Base-by-base conservation (phyloP, 148 eudicot species). In the Vaccinium corymbosum region DNA sequence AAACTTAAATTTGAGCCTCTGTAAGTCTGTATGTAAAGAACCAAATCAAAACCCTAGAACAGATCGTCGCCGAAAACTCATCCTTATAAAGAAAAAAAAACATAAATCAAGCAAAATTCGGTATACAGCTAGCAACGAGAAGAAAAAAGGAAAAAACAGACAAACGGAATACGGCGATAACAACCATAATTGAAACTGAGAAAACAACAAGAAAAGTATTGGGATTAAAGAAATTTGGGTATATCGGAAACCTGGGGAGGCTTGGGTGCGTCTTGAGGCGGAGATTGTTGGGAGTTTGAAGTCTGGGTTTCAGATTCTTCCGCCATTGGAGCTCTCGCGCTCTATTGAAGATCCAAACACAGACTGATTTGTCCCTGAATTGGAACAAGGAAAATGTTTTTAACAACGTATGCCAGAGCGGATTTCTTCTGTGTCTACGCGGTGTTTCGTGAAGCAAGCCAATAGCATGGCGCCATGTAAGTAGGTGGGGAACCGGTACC, bases 291-390 rank as follows among this genome's bases (percentile, higher is more conserved):
- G 59, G 89, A 59, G n/a, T 71, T 38, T 6, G 90, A 84, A 9
- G 92, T 83, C 13, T 78, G 90, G 72, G 76, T 81, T 35, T 84
- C 87, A 55, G 90, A 79, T 64, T 68, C 84, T 89, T 89, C 91
- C 56, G 89, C 90, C 92, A 90, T 90, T 66, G 66, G 80, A 74
- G 78, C 81, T 17, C 62, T 2, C 48, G 17, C 75, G 3, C 35
- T 56, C 61, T 6, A 68, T 68, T 13, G 42, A 68, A 68, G 73
- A 68, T 68, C 73, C 16, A 27, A 29, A 12, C 71, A 0, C 46
- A 42, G 0, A 42, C 46, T 42, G 46, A 3, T 42, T 42, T 42
- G 46, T 42, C 46, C 46, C 46, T 5, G 46, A 42, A 42, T 42
- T 5, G 46, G 46, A 42, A 42, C 6, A 42, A 42, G 46, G 6